phyloP scores from a whole-genome alignment of 371 early-diverging fungal genomes.

The Mucor irregularis region DNA sequence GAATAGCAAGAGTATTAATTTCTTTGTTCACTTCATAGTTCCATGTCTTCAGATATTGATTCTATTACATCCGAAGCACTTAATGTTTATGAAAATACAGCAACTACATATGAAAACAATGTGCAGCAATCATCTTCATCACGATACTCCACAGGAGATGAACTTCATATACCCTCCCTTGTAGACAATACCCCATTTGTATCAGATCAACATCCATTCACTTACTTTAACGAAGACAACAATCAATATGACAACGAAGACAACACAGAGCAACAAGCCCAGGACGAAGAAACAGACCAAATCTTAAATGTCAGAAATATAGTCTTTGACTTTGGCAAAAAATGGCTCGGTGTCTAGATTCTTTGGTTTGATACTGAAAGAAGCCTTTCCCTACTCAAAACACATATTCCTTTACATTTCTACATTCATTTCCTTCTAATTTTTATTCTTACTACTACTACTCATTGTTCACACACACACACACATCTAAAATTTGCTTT shows the following conservation, averaged over 20 bases:
- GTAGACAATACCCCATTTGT: constrained; percentile 36
- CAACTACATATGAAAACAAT: constrained; percentile 1
- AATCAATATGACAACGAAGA: neutral
- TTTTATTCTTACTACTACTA: too few relatives aligned
- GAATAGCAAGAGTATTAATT: neutral
- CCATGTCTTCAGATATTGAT: constrained; percentile 27
- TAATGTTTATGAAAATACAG: constrained; percentile 35
- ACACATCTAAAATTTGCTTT: neutral
- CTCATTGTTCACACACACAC: too few relatives aligned
- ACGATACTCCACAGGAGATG: constrained; percentile 24
- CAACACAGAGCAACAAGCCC: neutral
- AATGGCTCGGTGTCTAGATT: constrained; percentile 18
- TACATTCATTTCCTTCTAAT: neutral
- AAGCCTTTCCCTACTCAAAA: too few relatives aligned
- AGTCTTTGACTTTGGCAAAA: neutral
- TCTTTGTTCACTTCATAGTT: neutral
- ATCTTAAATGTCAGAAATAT: neutral
- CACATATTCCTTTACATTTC: neutral
- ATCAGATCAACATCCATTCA: constrained; percentile 42
- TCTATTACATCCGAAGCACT: constrained; percentile 42
- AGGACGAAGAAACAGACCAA: neutral
- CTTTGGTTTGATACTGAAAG: too few relatives aligned
- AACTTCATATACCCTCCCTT: constrained; percentile 23
- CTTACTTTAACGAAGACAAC: constrained; percentile 27
- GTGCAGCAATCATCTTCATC: neutral